These are phyloP conservation scores for Coemansia sp. DNA, from an alignment of 192 early-diverging fungal genomes.

Conservation along the genomic window DNA sequence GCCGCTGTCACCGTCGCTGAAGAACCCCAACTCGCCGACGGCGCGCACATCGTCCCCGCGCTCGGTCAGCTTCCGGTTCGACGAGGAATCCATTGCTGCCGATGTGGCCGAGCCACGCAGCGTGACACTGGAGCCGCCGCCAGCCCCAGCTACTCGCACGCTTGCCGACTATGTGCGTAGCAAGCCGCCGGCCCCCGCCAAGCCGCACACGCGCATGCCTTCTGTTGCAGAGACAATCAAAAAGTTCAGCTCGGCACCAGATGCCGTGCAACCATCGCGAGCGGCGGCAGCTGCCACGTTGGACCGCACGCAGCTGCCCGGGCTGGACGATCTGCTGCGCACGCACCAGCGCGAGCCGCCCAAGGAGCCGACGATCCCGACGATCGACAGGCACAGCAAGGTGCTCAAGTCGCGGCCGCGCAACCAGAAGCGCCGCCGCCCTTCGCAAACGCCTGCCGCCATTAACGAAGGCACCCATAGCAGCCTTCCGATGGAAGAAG, in stretches of 20 bases:
- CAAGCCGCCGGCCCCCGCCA: constrained; percentile 19
- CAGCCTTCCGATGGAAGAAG: too few relatives aligned
- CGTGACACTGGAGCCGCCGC: constrained; percentile 2
- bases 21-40: constrained; percentile 29
- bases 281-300: constrained; percentile 1
- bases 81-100: constrained; percentile 19
- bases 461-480: neutral
- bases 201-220: constrained; percentile 17
- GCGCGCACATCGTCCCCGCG: constrained; percentile 36
- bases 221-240: constrained; percentile 52
- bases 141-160: constrained; percentile 6
- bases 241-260: constrained; percentile 35
- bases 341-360: constrained; percentile 51
- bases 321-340: constrained; percentile 44
- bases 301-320: constrained; percentile 29
- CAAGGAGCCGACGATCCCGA: constrained; percentile 39
- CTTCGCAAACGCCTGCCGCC: constrained; percentile 13
- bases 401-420: constrained; percentile 52
- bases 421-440: constrained; percentile 39
- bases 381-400: constrained; percentile 44
- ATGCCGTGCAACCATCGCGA: constrained; percentile 3
- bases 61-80: constrained; percentile 50
- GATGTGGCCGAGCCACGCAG: constrained; percentile 3
- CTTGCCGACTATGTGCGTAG: constrained; percentile 54
- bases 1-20: constrained; percentile 44